Conservation (phyloP, 352 stramenopile genomes). For the Elongisporangium anandrum region DNA sequence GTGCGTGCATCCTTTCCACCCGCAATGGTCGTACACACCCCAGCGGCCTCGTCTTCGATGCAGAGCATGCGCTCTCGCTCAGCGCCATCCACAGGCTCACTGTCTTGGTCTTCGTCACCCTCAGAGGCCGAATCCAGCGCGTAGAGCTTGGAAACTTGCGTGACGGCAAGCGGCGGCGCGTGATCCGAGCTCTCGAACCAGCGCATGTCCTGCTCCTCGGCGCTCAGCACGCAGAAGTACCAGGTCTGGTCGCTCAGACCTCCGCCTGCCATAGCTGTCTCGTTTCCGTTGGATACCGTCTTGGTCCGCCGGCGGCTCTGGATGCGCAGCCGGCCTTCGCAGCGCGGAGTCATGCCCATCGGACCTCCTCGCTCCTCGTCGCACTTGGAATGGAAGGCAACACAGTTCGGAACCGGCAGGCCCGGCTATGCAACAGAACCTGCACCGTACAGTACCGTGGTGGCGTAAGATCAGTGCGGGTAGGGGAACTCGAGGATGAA, state of each 20-base stretch:
- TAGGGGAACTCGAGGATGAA: not conserved
- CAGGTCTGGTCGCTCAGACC: constrained; percentile 35
- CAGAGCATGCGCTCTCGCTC: constrained; percentile 32
- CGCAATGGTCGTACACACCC: constrained; percentile 3
- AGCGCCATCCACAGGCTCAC: constrained; percentile 5
- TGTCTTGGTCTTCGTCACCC: constrained; percentile 1
- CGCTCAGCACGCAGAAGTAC: constrained; percentile 43
- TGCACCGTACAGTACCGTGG: not conserved
- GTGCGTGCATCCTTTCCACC: not conserved
- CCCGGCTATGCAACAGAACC: not conserved
- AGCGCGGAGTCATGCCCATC: constrained; percentile 16
- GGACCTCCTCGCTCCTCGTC: not conserved
- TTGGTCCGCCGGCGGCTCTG: constrained; percentile 16
- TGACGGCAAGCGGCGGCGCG: constrained; percentile 21
- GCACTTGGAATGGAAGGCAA: not conserved
- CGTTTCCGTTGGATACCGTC: constrained; percentile 14
- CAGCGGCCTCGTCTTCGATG: constrained; percentile 29
- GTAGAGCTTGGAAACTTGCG: constrained; percentile 35
- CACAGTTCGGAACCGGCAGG: not conserved
- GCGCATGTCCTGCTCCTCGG: constrained; percentile 14
- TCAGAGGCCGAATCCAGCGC: constrained; percentile 8
- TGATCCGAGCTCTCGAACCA: not conserved
- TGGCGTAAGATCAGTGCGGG: not conserved
- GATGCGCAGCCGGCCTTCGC: constrained; percentile 37
- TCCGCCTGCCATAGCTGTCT: constrained; percentile 4